Percentiles rank a stretch among this genome's conserved stretches.
These are phyloP conservation scores for Enterocytospora artemiae DNA, from an alignment of 371 early-diverging fungal genomes.

Conservation along the genomic window DNA sequence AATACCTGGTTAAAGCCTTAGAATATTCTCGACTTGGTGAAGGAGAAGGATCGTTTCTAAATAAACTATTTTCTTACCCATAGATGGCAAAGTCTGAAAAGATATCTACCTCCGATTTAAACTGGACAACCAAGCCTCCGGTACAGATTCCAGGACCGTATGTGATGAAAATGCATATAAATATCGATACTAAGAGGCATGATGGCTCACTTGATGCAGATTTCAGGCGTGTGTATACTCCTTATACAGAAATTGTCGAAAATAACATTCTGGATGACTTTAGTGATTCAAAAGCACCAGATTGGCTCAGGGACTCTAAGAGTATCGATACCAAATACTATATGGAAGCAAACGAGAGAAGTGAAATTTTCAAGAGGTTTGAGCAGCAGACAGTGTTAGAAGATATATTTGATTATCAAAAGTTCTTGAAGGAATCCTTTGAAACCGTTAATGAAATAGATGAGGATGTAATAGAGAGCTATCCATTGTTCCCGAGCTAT, in stretches of 20 bases:
- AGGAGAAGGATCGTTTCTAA: too few species aligned
- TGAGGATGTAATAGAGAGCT: constrained; percentile 9
- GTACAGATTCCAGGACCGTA: constrained; percentile 17
- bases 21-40: too few species aligned
- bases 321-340: constrained; percentile 24
- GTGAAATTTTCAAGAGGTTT: constrained; percentile 5
- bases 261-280: neutral
- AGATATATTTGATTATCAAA: constrained; percentile 2
- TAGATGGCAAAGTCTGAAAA: too few species aligned
- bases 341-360: constrained; percentile 8
- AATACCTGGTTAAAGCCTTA: too few species aligned
- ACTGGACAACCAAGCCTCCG: neutral
- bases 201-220: constrained; percentile 5
- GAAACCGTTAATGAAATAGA: neutral
- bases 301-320: constrained; percentile 6
- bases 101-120: too few species aligned
- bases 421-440: constrained; percentile 14
- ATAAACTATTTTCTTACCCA: too few species aligned
- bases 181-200: constrained; percentile 15
- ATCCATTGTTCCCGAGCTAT: neutral
- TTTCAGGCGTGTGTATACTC: constrained; percentile 11
- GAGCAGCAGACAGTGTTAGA: constrained; percentile 6
- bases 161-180: constrained; percentile 9
- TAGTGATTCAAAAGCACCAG: neutral
- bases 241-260: constrained; percentile 4